Evolutionary conservation across 129 eudicot genomes (phyloP).

Genomic region (Oenanthe sinensis): DNA sequence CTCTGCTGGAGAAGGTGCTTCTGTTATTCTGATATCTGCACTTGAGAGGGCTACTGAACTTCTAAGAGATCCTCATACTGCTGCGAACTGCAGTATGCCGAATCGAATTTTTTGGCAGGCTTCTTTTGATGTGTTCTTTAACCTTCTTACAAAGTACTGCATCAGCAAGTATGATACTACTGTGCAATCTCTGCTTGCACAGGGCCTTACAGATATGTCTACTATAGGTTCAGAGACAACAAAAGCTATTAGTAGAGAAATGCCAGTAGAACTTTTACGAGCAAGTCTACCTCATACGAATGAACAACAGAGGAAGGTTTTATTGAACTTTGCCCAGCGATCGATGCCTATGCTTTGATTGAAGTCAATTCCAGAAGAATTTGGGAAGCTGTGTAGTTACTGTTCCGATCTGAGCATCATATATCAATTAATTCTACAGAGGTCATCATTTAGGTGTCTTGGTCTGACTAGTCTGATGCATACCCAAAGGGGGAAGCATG

Average conservation of each 20-base stretch:
- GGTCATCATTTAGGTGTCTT: not conserved
- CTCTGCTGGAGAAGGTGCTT: slow-evolving; percentile 87
- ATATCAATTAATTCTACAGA: not conserved
- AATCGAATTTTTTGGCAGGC: slow-evolving; percentile 92
- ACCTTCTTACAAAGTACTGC: slow-evolving; percentile 63
- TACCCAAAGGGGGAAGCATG: not conserved
- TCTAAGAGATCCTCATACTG: slow-evolving; percentile 54
- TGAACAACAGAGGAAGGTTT: slow-evolving; percentile 62
- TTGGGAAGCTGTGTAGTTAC: slow-evolving; percentile 6
- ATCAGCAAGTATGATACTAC: slow-evolving; percentile 66
- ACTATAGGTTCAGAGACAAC: slow-evolving; percentile 51
- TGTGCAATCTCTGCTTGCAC: slow-evolving; percentile 50
- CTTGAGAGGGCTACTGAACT: slow-evolving; percentile 79
- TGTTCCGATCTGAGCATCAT: not conserved
- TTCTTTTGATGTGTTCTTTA: slow-evolving; percentile 81
- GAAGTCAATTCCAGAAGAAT: slow-evolving; percentile 29
- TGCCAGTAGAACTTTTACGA: slow-evolving; percentile 84
- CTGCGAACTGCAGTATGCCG: slow-evolving; percentile 42
- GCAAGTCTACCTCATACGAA: slow-evolving; percentile 88
- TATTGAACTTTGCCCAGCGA: slow-evolving; percentile 65
- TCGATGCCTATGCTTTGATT: slow-evolving; percentile 52
- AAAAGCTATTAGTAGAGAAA: slow-evolving; percentile 62
- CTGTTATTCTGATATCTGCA: slow-evolving; percentile 52
- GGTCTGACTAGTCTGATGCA: not conserved
- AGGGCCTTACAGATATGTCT: slow-evolving; percentile 44